These are phyloP conservation scores for Dactylis glomerata DNA, from an alignment of 176 grass and related monocot genomes.

Conservation along the genomic window DNA sequence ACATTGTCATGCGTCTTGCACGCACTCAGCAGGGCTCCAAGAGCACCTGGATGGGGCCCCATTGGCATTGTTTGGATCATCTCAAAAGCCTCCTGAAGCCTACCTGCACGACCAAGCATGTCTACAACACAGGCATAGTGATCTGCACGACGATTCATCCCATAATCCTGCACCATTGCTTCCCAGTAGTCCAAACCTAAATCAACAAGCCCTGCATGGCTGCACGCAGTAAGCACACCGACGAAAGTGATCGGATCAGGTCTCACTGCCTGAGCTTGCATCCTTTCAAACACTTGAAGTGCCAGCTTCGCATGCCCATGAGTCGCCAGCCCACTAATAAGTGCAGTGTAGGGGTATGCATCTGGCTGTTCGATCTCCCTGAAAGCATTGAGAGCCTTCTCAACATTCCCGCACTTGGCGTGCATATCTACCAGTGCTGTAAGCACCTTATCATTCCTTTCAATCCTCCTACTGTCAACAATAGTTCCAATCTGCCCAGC, in stretches of 20 bases:
- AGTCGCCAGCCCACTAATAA: conserved; percentile 68
- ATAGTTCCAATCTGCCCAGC: conserved; percentile 45
- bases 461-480: conserved; percentile 50
- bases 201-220: conserved; percentile 61
- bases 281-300: conserved; percentile 58
- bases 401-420: conserved; percentile 66
- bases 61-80: conserved; percentile 64
- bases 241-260: conserved; percentile 76
- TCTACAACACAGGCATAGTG: conserved; percentile 72
- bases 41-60: conserved; percentile 60
- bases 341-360: conserved; percentile 66
- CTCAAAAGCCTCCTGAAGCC: conserved; percentile 58
- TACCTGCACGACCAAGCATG: conserved; percentile 73
- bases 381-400: conserved; percentile 49
- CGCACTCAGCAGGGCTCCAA: conserved; percentile 67
- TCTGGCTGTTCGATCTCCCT: conserved; percentile 57
- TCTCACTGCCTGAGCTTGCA: conserved; percentile 42
- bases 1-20: conserved; percentile 68
- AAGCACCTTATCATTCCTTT: conserved; percentile 64
- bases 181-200: conserved; percentile 60
- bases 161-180: conserved; percentile 54
- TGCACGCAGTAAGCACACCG: conserved; percentile 71
- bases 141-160: conserved; percentile 36
- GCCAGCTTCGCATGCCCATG: conserved; percentile 63
- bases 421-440: conserved; percentile 78